A percentile compares a stretch with the other conserved stretches of the same genome.
Conservation (phyloP, 2,329 filamentous ascomycete genomes). For the Penicillium sp. region DNA sequence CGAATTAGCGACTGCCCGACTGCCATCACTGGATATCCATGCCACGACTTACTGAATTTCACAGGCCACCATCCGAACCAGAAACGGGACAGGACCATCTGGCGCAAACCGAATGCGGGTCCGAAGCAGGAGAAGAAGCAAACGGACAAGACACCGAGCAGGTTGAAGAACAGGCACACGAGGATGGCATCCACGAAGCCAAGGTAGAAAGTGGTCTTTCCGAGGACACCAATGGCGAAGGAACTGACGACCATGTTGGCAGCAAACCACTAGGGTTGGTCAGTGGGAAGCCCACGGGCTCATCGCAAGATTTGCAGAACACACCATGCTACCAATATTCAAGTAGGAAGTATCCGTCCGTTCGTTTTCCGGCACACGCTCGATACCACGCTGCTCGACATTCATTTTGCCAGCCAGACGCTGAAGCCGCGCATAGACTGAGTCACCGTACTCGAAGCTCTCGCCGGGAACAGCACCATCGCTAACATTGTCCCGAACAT, state of each 20-base stretch:
- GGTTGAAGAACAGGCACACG: constrained; percentile 72
- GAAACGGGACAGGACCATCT: constrained; percentile 78
- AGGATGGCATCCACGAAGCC: constrained; percentile 73
- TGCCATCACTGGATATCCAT: not conserved
- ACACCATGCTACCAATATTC: constrained; percentile 71
- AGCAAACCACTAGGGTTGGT: constrained; percentile 64
- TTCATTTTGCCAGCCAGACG: constrained; percentile 64
- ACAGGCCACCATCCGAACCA: constrained; percentile 73
- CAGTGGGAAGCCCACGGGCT: constrained; percentile 20
- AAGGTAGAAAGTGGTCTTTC: constrained; percentile 66
- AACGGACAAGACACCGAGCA: constrained; percentile 70
- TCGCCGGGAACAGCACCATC: constrained; percentile 57
- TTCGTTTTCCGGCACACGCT: constrained; percentile 71
- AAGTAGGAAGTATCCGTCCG: constrained; percentile 64
- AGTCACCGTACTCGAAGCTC: constrained; percentile 58
- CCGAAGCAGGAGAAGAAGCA: constrained; percentile 78
- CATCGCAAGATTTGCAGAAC: constrained; percentile 27
- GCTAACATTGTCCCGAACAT: constrained; percentile 13
- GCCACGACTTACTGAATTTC: constrained; percentile 58
- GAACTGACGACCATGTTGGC: constrained; percentile 77
- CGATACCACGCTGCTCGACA: constrained; percentile 73
- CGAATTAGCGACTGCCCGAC: constrained; percentile 10
- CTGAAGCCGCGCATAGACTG: constrained; percentile 60
- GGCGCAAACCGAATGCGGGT: constrained; percentile 70
- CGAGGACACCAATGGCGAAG: constrained; percentile 73